These are phyloP conservation scores for Arthrobotrys pseudoclavata DNA, from an alignment of 2,329 filamentous ascomycete genomes.

Conservation along the genomic window DNA sequence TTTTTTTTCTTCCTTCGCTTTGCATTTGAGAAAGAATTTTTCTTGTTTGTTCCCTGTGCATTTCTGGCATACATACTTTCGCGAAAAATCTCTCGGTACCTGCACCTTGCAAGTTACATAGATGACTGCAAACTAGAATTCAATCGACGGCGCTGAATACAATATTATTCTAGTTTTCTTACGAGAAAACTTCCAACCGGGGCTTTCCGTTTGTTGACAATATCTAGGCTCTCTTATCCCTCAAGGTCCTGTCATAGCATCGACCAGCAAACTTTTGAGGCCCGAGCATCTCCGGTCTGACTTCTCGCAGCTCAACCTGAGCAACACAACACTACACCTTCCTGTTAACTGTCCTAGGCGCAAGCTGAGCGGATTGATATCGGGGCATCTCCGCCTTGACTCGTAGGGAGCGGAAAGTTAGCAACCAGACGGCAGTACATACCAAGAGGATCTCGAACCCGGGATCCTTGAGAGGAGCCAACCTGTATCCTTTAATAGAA, in stretches of 20 bases:
- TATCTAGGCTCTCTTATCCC: neutral
- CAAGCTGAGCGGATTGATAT: slow-evolving; percentile 23
- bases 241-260: neutral
- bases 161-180: neutral
- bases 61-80: neutral
- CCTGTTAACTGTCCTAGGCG: neutral
- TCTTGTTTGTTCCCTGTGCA: neutral
- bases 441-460: slow-evolving; percentile 53
- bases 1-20: slow-evolving; percentile 1
- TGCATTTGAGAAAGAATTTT: neutral
- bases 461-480: slow-evolving; percentile 48
- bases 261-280: slow-evolving; percentile 6
- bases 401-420: slow-evolving; percentile 21
- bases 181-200: neutral
- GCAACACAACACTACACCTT: neutral
- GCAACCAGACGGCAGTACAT: slow-evolving; percentile 30
- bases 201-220: neutral
- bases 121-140: neutral
- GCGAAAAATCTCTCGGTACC: slow-evolving; percentile 3
- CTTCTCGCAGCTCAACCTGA: neutral
- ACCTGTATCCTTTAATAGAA: slow-evolving; percentile 55
- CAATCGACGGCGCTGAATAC: neutral
- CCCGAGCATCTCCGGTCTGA: slow-evolving; percentile 19
- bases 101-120: neutral
- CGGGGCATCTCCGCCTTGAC: slow-evolving; percentile 11